Evolutionary conservation across 768 basidiomycete species (phyloP).

Genomic region (Rhizopogon rudus): DNA sequence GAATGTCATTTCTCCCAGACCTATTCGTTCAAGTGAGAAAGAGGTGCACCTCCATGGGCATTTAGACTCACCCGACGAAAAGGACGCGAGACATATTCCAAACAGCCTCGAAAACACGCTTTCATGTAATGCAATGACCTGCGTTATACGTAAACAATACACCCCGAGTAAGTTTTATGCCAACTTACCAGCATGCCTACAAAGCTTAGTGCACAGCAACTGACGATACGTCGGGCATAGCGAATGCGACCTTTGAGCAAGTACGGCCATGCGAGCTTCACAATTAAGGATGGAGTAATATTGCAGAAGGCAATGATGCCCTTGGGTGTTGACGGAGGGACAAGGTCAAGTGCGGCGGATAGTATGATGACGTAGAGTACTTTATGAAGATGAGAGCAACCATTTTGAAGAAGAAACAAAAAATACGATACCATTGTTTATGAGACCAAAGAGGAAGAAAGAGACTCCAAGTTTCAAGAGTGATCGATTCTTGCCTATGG

Average conservation of each 20-base stretch:
- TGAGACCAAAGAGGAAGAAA: constrained; percentile 89
- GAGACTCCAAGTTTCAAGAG: constrained; percentile 44
- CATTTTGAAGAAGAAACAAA: not conserved
- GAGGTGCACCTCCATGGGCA: not conserved
- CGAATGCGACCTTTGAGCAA: constrained; percentile 80
- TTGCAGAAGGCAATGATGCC: constrained; percentile 96
- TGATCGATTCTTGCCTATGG: constrained; percentile 19
- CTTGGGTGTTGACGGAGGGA: constrained; percentile 87
- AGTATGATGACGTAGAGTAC: constrained; percentile 96
- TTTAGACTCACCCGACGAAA: constrained; percentile 64
- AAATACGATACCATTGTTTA: constrained; percentile 71
- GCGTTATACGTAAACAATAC: not conserved
- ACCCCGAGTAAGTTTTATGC: not conserved
- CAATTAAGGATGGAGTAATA: constrained; percentile 80
- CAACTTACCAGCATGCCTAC: constrained; percentile 80
- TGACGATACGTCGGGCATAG: constrained; percentile 68
- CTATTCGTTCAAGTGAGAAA: constrained; percentile 30
- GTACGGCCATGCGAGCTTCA: constrained; percentile 93
- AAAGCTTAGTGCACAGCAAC: constrained; percentile 73
- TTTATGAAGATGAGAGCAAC: constrained; percentile 19
- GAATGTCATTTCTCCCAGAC: constrained; percentile 92
- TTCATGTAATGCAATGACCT: constrained; percentile 79
- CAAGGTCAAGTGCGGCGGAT: constrained; percentile 92
- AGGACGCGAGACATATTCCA: constrained; percentile 79
- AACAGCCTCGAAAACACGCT: constrained; percentile 63